Evolutionary conservation across 192 early-diverging fungal genomes (phyloP).

Genomic region (Podila clonocystis): DNA sequence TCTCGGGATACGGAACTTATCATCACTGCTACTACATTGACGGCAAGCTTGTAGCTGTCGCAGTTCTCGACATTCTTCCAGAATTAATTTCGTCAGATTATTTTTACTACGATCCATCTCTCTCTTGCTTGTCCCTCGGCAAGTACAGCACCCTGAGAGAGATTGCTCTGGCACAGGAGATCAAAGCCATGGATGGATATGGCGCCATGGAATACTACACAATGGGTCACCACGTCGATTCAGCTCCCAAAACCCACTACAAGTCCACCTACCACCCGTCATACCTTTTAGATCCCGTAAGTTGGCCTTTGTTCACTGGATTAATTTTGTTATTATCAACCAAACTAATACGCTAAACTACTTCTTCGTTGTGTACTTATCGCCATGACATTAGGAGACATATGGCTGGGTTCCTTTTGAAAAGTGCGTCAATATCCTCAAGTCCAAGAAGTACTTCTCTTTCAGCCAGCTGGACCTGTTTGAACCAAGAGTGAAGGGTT

Average conservation of each 20-base stretch:
- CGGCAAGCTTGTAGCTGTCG: constrained; percentile 82
- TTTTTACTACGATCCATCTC: constrained; percentile 92
- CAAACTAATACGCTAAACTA: constrained; percentile 13
- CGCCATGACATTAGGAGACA: constrained; percentile 21
- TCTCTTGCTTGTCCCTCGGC: constrained; percentile 79
- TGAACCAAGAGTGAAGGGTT: constrained; percentile 38
- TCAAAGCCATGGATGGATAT: constrained; percentile 54
- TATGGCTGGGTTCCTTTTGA: constrained; percentile 64
- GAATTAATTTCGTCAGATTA: constrained; percentile 90
- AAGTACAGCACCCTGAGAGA: constrained; percentile 88
- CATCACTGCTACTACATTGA: constrained; percentile 94
- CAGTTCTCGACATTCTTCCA: constrained; percentile 92
- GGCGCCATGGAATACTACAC: constrained; percentile 88
- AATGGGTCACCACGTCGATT: constrained; percentile 89
- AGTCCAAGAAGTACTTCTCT: constrained; percentile 61
- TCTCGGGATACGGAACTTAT: constrained; percentile 75
- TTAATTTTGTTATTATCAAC: constrained; percentile 1
- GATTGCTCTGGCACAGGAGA: constrained; percentile 70
- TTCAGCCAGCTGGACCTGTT: constrained; percentile 48
- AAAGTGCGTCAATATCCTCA: constrained; percentile 58
- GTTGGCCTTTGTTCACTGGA: constrained; percentile 4
- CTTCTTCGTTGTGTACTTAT: constrained; percentile 18
- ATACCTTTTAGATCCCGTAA: constrained; percentile 79
- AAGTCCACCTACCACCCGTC: constrained; percentile 90
- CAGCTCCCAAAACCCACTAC: constrained; percentile 92